phyloP scores from a whole-genome alignment of 202 grass and related monocot genomes.

The Cymbopogon flexuosus region DNA sequence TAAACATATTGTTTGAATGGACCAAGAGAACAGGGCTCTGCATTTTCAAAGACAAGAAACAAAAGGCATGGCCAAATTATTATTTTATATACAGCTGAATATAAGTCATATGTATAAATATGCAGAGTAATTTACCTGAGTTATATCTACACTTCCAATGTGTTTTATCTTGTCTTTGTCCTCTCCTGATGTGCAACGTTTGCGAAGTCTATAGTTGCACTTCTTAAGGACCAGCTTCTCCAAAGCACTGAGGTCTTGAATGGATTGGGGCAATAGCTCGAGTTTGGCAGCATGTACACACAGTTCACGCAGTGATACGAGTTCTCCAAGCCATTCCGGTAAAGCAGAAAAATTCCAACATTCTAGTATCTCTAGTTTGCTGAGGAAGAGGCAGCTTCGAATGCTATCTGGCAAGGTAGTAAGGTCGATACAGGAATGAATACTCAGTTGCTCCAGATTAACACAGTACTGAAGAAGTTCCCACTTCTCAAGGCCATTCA shows the following conservation, averaged over 20 bases:
- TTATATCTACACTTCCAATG: not conserved
- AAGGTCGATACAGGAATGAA: too few relatives aligned
- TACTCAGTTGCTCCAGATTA: too few relatives aligned
- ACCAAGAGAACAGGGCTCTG: not conserved
- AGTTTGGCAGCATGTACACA: not conserved
- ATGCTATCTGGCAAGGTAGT: too few relatives aligned
- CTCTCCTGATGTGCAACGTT: not conserved
- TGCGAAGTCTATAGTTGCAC: not conserved
- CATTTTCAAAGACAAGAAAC: not conserved
- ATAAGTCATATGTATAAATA: not conserved
- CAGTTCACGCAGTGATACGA: not conserved
- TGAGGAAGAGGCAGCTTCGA: too few relatives aligned
- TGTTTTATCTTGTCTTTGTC: not conserved
- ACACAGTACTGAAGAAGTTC: too few relatives aligned
- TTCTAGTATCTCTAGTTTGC: not conserved
- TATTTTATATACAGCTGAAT: not conserved
- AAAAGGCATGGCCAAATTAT: not conserved
- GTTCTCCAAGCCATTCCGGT: not conserved
- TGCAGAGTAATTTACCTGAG: not conserved
- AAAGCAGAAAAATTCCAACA: not conserved
- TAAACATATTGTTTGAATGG: not conserved
- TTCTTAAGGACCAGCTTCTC: not conserved
- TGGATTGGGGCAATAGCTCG: not conserved
- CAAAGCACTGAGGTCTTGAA: not conserved
- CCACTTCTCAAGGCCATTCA: too few relatives aligned